Conservation (phyloP, 176 grass and related monocot species). For the Raddia distichophylla region DNA sequence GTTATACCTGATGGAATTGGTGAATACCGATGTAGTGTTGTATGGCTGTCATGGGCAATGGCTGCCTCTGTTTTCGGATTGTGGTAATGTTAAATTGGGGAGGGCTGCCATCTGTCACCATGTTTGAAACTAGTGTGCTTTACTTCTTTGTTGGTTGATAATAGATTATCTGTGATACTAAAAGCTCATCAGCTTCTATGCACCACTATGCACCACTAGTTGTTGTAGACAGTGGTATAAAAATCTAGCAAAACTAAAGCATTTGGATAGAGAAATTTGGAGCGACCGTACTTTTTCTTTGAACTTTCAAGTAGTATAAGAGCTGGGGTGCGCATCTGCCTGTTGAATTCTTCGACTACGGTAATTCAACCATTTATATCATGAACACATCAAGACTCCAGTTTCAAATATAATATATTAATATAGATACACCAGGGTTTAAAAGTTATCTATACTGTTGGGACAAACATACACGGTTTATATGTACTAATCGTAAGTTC, state of each 20-base stretch:
- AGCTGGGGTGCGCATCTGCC: not conserved
- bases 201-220: not conserved
- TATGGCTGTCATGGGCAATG: not conserved
- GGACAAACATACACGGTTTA: too few relatives aligned
- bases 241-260: not conserved
- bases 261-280: not conserved
- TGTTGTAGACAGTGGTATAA: not conserved
- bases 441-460: too few relatives aligned
- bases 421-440: too few relatives aligned
- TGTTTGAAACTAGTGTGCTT: not conserved
- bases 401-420: not conserved
- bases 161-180: constrained; percentile 1
- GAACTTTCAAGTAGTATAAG: not conserved
- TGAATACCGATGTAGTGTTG: not conserved
- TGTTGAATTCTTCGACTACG: not conserved
- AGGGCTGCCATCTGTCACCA: not conserved
- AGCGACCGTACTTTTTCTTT: not conserved
- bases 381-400: not conserved
- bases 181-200: not conserved
- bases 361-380: not conserved
- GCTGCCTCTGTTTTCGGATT: not conserved
- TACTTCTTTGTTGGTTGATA: not conserved
- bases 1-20: not conserved
- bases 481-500: too few relatives aligned
- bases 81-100: constrained; percentile 15